These are phyloP conservation scores for Russula compacta DNA, from an alignment of 768 basidiomycete genomes.

Conservation along the genomic window DNA sequence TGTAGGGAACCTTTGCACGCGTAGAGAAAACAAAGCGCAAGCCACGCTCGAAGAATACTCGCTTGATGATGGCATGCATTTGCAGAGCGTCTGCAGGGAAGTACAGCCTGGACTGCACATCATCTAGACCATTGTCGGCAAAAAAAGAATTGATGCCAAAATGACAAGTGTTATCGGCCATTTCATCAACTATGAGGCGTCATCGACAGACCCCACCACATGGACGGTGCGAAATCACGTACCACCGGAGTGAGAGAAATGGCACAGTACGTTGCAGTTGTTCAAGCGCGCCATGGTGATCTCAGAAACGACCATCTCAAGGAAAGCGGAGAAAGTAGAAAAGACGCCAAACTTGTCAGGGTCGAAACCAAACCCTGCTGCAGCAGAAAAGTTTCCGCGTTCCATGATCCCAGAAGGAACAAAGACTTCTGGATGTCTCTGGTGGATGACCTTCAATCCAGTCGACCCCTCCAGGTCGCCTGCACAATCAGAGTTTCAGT, in stretches of 20 bases:
- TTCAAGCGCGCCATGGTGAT: constrained; percentile 91
- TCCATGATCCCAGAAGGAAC: constrained; percentile 83
- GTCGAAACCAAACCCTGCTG: constrained; percentile 82
- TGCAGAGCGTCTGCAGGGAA: constrained; percentile 82
- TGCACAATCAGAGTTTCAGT: constrained; percentile 24
- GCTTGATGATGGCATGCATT: constrained; percentile 67
- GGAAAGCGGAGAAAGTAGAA: constrained; percentile 86
- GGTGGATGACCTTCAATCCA: constrained; percentile 78
- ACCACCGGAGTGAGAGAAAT: constrained; percentile 88
- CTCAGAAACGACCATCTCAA: constrained; percentile 86
- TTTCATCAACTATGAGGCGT: constrained; percentile 26
- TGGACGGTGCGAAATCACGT: constrained; percentile 18
- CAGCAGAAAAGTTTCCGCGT: constrained; percentile 74
- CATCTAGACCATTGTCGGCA: constrained; percentile 79
- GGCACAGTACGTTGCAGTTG: constrained; percentile 77
- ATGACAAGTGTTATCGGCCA: constrained; percentile 54
- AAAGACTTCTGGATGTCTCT: constrained; percentile 86
- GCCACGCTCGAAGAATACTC: constrained; percentile 77
- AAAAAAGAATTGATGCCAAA: constrained; percentile 81
- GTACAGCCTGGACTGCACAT: constrained; percentile 71
- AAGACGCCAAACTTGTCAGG: constrained; percentile 78
- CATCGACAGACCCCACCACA: not conserved
- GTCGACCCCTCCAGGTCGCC: constrained; percentile 86
- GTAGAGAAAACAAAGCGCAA: constrained; percentile 85
- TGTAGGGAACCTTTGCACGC: constrained; percentile 81